Evolutionary conservation across 108 stramenopile genomes (phyloP), one percentile per base, ranked within the genome.

Genomic region (Nitzschia palea): DNA sequence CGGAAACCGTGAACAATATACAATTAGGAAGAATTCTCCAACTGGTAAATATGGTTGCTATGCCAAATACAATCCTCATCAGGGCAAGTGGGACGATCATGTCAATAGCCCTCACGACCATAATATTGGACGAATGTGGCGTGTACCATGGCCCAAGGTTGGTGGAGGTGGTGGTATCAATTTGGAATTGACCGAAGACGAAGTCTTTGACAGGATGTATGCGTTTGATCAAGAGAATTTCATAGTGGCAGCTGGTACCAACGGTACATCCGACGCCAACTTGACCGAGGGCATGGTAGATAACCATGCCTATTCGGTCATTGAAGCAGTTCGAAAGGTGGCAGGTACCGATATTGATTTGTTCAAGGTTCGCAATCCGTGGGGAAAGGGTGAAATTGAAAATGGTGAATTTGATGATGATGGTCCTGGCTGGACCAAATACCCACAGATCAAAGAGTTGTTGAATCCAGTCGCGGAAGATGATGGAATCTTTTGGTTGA

Each of bases 401-500:
- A 44, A 67, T 43, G 73, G 65, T 18, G 68, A 73, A 23, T 79
- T 79, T 51, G 78, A 79, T 53, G 78, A 79, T 42, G 78, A 79
- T 50, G 78, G 78, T 20, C 78, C 77, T 4, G 77, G 77, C 3
- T 78, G 77, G 77, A 61, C 71, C 2, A 45, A 63, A 45, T 78
- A 67, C 33, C 77, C 77, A 33, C 60, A 78, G 36, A 71, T 78
- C 44, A 71, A 71, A 43, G 37, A 26, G 30, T 69, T 40, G 33
- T 35, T 78, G 53, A 78, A 78, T 12, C 77, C 70, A 14, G 77
- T 78, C 2, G 65, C 62, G 1, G 58, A 45, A 0, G 77, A 78
- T 54, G 77, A 78, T 71, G 77, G 77, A 22, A 66, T 70, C 29
- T 78, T 78, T 37, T 78, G 70, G 70, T 55, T 78, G 14, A 78